Conservation (phyloP, 2,329 filamentous ascomycete genomes). For the Fusarium poae region DNA sequence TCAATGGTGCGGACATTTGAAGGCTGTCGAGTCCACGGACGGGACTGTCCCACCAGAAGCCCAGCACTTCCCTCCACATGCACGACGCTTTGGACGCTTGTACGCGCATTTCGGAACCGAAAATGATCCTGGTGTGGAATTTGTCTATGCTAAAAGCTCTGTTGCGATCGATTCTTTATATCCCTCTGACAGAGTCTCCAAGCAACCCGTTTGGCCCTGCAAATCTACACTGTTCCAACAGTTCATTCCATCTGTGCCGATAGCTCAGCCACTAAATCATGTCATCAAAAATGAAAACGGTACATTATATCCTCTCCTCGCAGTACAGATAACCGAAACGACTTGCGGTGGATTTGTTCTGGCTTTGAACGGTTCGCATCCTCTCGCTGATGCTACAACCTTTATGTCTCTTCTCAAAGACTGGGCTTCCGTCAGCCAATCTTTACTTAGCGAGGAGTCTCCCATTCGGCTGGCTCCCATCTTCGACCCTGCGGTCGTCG, state of each 20-base stretch:
- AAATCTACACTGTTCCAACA: slow-evolving; percentile 8
- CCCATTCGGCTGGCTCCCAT: neutral
- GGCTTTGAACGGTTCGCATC: slow-evolving; percentile 39
- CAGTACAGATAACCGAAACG: slow-evolving; percentile 42
- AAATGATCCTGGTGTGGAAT: slow-evolving; percentile 41
- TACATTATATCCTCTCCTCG: slow-evolving; percentile 15
- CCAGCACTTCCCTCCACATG: slow-evolving; percentile 33
- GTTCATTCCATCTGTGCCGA: slow-evolving; percentile 12
- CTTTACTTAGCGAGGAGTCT: neutral
- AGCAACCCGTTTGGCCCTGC: slow-evolving; percentile 31
- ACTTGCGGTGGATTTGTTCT: slow-evolving; percentile 43
- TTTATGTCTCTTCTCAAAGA: slow-evolving; percentile 41
- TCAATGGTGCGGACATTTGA: slow-evolving; percentile 41
- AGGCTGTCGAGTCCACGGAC: slow-evolving; percentile 21
- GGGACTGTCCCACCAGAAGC: slow-evolving; percentile 21
- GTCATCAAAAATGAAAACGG: neutral
- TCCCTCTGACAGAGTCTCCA: slow-evolving; percentile 5
- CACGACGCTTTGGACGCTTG: slow-evolving; percentile 40
- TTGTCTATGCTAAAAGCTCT: slow-evolving; percentile 26
- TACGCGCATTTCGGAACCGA: slow-evolving; percentile 39
- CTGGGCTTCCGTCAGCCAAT: slow-evolving; percentile 36
- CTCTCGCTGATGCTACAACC: slow-evolving; percentile 43
- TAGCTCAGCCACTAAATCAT: slow-evolving; percentile 13
- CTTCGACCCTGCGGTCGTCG: slow-evolving; percentile 36
- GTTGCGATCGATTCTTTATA: slow-evolving; percentile 24